A percentile compares a stretch with the other conserved stretches of the same genome.
phyloP scores from a whole-genome alignment of 192 early-diverging fungal genomes.

The Umbelopsis isabellina region DNA sequence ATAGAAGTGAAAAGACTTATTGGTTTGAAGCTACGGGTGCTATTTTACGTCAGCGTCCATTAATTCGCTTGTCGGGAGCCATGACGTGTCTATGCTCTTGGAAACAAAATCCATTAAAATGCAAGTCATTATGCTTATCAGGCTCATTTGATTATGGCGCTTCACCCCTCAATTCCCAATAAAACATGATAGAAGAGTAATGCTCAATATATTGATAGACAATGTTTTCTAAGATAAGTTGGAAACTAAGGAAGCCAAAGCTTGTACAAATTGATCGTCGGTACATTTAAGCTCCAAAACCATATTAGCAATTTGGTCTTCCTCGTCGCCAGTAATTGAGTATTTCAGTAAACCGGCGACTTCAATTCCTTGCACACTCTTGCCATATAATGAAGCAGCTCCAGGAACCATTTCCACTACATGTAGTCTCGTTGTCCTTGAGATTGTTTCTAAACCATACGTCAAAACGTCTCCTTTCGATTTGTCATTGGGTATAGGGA shows the following conservation, averaged over 20 bases:
- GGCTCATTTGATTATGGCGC: too few relatives aligned
- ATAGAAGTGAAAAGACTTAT: background rate
- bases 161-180: too few relatives aligned
- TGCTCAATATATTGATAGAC: too few relatives aligned
- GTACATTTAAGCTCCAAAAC: slow-evolving; percentile 60
- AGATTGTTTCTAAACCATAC: slow-evolving; percentile 51
- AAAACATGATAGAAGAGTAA: too few relatives aligned
- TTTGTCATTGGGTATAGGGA: slow-evolving; percentile 33
- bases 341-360: slow-evolving; percentile 61
- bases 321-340: slow-evolving; percentile 26
- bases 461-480: slow-evolving; percentile 47
- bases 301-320: slow-evolving; percentile 36
- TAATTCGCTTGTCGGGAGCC: background rate
- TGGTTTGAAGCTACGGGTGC: background rate
- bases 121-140: background rate
- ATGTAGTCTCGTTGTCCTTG: slow-evolving; percentile 49
- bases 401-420: slow-evolving; percentile 61
- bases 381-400: slow-evolving; percentile 63
- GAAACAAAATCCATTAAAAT: background rate
- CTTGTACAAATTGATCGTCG: slow-evolving; percentile 55
- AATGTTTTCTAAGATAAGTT: slow-evolving; percentile 8
- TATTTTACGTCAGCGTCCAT: slow-evolving; percentile 1
- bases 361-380: slow-evolving; percentile 56
- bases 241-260: slow-evolving; percentile 14
- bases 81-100: slow-evolving; percentile 11